These are phyloP conservation scores for Rhizophagus sp. DNA, from an alignment of 192 early-diverging fungal genomes.

Conservation along the genomic window DNA sequence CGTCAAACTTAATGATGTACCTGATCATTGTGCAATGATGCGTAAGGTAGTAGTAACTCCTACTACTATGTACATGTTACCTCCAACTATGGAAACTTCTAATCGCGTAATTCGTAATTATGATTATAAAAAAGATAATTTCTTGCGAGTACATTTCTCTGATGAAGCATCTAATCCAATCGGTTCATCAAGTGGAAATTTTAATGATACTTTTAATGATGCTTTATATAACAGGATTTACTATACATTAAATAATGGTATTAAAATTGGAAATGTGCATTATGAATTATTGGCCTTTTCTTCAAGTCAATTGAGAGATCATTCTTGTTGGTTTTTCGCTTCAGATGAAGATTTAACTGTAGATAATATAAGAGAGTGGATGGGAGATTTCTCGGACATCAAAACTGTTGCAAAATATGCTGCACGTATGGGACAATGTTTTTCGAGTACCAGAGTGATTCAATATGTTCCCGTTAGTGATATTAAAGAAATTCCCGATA, in stretches of 20 bases:
- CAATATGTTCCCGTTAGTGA: conserved; percentile 40
- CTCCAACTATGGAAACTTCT: conserved; percentile 63
- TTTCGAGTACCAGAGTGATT: conserved; percentile 65
- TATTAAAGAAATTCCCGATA: conserved; percentile 54
- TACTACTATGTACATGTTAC: conserved; percentile 61
- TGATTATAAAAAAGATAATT: conserved; percentile 49
- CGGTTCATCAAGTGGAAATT: conserved; percentile 32
- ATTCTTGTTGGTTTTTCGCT: conserved; percentile 75
- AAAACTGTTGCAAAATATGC: conserved; percentile 69
- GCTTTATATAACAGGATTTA: conserved; percentile 58
- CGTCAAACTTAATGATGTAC: conserved; percentile 32
- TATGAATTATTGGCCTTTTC: conserved; percentile 69
- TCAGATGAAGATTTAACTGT: conserved; percentile 43
- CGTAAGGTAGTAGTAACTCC: conserved; percentile 68
- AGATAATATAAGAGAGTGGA: conserved; percentile 59
- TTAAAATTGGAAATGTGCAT: conserved; percentile 50
- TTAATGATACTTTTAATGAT: conserved; percentile 27
- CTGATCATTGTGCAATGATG: conserved; percentile 49
- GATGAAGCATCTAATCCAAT: conserved; percentile 58
- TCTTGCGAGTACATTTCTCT: conserved; percentile 68
- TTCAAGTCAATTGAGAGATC: conserved; percentile 64
- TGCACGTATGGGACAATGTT: conserved; percentile 74
- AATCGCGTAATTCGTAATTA: conserved; percentile 72
- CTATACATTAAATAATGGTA: conserved; percentile 46
- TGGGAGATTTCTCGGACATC: conserved; percentile 70